A percentile compares a stretch with the other conserved stretches of the same genome.
phyloP scores from a whole-genome alignment of 1,139 yeast species.

The Suhomyces guaymorum region DNA sequence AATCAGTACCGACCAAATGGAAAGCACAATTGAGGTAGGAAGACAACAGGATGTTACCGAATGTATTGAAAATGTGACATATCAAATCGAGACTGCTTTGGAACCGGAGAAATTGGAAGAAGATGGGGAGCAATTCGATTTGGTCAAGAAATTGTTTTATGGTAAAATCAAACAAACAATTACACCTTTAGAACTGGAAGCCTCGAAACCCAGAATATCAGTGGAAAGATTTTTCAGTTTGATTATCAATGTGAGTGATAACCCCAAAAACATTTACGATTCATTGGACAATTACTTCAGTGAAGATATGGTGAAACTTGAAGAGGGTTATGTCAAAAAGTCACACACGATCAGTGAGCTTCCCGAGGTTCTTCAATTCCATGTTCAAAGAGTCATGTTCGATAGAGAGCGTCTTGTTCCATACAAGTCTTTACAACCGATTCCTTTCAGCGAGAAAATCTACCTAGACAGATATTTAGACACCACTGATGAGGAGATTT shows the following conservation, averaged over 20 bases:
- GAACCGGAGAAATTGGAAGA: slow-evolving; percentile 64
- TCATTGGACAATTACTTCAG: slow-evolving; percentile 84
- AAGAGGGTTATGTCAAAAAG: slow-evolving; percentile 73
- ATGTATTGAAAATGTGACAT: slow-evolving; percentile 92
- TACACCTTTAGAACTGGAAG: slow-evolving; percentile 30
- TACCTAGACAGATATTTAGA: slow-evolving; percentile 88
- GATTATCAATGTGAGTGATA: slow-evolving; percentile 82
- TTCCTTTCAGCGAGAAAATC: slow-evolving; percentile 74
- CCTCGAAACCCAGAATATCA: slow-evolving; percentile 66
- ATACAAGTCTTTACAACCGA: slow-evolving; percentile 77
- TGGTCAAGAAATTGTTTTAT: slow-evolving; percentile 75
- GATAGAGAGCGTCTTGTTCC: slow-evolving; percentile 74
- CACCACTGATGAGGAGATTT: slow-evolving; percentile 58
- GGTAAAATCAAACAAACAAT: slow-evolving; percentile 59
- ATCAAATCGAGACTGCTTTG: slow-evolving; percentile 88
- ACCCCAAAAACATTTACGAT: slow-evolving; percentile 85
- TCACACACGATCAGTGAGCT: slow-evolving; percentile 67
- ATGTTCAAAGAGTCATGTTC: slow-evolving; percentile 89
- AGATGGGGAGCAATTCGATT: slow-evolving; percentile 81
- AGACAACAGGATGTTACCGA: slow-evolving; percentile 97
- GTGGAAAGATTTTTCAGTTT: slow-evolving; percentile 78
- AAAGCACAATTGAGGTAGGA: slow-evolving; percentile 74
- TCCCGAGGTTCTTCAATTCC: slow-evolving; percentile 85
- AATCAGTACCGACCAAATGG: slow-evolving; percentile 65
- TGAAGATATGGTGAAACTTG: slow-evolving; percentile 69